Evolutionary conservation across 352 stramenopile genomes (phyloP), one percentile per base, ranked within the genome.

Genomic region (Pseudoperonospora humuli): DNA sequence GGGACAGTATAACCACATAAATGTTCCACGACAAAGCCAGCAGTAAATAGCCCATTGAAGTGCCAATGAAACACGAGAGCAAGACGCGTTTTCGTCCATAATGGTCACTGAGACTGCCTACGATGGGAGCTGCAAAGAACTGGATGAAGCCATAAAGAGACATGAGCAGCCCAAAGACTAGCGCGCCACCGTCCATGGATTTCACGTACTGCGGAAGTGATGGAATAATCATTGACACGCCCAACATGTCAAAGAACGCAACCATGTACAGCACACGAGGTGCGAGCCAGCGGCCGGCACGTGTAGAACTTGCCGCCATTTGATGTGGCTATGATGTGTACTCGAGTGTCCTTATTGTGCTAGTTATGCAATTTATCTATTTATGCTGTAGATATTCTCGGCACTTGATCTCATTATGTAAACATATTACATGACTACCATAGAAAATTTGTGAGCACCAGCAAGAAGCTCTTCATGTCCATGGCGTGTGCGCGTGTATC

Each of bases 91-190:
- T 70, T 0, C 77, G 72, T 15, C 75, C 75, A 46, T 84, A 86
- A 42, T 79, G 62, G 45, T 90, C 78, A 41, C 75, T 86, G 15
- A 90, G 53, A 11, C 62, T 73, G n/a, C 78, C 78, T 9, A 77
- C 75, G 27, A 91, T 60, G 3, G 78, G 78, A 19, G 78, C 73
- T 11, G 75, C 76, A 61, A 88, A 81, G 52, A 88, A 86, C 59
- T 91, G 79, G 50, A 91, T 79, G 57, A 85, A 76, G 35, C 79
- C 79, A 61, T 91, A 91, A 56, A 91, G 64, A 32, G 75, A 87
- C 67, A 87, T 86, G 61, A 91, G 77, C 41, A 72, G 68, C 11
- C 79, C 79, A 40, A 91, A 85, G 21, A 64, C 45, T 14, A 91
- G 26, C 31, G 75, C 72, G 36, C 72, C 74, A 27, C 72, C 79